These are phyloP conservation scores for Choricystis sp. DNA, from an alignment of 139 green algal species.

Conservation along the genomic window DNA sequence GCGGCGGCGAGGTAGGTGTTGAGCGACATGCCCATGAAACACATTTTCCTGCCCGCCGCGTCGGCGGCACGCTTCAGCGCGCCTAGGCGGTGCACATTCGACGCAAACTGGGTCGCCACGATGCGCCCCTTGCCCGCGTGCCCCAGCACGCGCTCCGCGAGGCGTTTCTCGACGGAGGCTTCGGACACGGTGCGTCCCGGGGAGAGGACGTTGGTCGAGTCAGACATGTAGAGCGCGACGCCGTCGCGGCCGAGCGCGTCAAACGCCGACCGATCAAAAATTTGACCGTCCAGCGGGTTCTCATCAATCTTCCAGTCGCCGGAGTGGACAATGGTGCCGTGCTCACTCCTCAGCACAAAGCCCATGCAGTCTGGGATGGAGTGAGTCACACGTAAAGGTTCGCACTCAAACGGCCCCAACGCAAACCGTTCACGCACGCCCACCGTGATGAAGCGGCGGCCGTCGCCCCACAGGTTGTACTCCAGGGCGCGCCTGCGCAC, in stretches of 20 bases:
- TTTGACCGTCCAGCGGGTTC: slow-evolving; percentile 71
- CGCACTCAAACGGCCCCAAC: slow-evolving; percentile 65
- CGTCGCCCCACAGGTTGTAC: slow-evolving; percentile 72
- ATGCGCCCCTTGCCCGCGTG: slow-evolving; percentile 72
- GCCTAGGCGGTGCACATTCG: slow-evolving; percentile 47
- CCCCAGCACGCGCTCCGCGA: slow-evolving; percentile 50
- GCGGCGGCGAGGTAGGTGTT: slow-evolving; percentile 90
- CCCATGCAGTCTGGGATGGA: slow-evolving; percentile 96
- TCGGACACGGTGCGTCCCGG: slow-evolving; percentile 77
- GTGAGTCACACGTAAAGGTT: slow-evolving; percentile 87
- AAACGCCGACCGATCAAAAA: slow-evolving; percentile 80
- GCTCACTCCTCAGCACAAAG: slow-evolving; percentile 68
- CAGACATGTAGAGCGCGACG: slow-evolving; percentile 83
- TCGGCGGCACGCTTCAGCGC: slow-evolving; percentile 87
- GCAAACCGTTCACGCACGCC: slow-evolving; percentile 47
- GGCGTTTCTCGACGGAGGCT: slow-evolving; percentile 39
- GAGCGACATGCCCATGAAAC: slow-evolving; percentile 84
- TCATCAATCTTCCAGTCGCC: slow-evolving; percentile 99
- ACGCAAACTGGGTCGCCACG: slow-evolving; percentile 88
- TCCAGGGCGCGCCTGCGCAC: slow-evolving; percentile 73
- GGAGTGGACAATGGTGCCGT: slow-evolving; percentile 87
- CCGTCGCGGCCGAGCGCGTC: slow-evolving; percentile 59
- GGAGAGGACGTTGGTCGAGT: slow-evolving; percentile 94
- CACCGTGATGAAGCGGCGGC: slow-evolving; percentile 52
- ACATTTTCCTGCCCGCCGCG: slow-evolving; percentile 60